phyloP scores from a whole-genome alignment of 176 grass and related monocot genomes.

The Eleusine indica region DNA sequence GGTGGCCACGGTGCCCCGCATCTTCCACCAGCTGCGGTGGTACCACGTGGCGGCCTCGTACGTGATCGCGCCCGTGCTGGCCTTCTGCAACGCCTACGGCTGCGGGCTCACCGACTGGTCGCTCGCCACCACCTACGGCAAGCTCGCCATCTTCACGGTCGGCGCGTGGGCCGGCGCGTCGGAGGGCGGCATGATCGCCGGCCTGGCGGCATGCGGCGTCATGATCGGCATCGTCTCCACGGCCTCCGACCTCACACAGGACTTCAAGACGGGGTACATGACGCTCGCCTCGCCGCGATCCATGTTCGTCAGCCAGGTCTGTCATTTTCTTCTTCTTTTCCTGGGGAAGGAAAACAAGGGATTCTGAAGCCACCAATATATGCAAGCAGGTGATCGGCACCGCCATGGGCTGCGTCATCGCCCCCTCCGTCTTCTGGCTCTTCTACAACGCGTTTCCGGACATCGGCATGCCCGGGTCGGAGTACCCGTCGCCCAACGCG shows the following conservation, averaged over 20 bases:
- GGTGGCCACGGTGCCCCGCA: conserved; percentile 50
- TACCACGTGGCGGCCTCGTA: conserved; percentile 62
- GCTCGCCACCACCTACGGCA: conserved; percentile 58
- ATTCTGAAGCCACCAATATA: too few relatives aligned
- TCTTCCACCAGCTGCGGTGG: conserved; percentile 63
- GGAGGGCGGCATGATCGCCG: conserved; percentile 56
- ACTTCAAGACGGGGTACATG: conserved; percentile 77
- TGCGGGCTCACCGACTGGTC: conserved; percentile 74
- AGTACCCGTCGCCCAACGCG: conserved; percentile 64
- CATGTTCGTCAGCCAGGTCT: conserved; percentile 75
- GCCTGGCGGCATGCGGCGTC: conserved; percentile 51
- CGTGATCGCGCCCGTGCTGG: conserved; percentile 59
- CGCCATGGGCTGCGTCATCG: conserved; percentile 63
- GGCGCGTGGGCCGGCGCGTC: conserved; percentile 50
- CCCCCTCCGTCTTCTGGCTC: conserved; percentile 67
- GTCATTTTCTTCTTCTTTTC: too few relatives aligned
- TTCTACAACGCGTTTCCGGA: conserved; percentile 65
- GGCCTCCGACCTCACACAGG: conserved; percentile 65
- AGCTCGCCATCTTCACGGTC: conserved; percentile 68
- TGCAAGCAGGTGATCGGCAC: conserved; percentile 34
- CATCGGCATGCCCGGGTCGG: conserved; percentile 53
- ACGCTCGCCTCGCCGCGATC: conserved; percentile 69
- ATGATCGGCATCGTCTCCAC: conserved; percentile 79
- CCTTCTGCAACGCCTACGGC: conserved; percentile 77
- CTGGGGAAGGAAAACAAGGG: too few relatives aligned